A percentile compares a stretch with the other conserved stretches of the same genome.
Conservation (phyloP, 106 monocot genomes). For the Alisma plantagoaquatica region DNA sequence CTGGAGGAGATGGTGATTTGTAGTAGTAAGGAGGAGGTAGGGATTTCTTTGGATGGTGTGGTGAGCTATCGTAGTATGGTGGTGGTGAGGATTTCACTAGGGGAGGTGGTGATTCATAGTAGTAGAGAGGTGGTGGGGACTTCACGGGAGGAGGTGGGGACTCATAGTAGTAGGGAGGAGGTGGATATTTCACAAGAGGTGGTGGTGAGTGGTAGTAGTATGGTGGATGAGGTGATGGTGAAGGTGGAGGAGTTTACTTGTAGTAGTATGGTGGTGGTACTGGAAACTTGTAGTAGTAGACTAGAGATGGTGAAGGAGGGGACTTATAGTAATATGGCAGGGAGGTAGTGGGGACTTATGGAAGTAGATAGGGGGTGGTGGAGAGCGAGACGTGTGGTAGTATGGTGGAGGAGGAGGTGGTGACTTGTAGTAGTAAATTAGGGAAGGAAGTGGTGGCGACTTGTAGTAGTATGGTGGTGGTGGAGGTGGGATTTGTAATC, state of each 20-base stretch:
- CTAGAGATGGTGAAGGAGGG: not conserved
- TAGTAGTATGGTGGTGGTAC: no score
- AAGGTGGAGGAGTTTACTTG: no score
- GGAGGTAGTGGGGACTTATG: constrained; percentile 3
- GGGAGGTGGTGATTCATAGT: not conserved
- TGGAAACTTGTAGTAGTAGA: no score
- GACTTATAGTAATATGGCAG: not conserved
- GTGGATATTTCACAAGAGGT: no score
- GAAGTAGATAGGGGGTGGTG: not conserved
- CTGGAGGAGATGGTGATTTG: constrained; percentile 4
- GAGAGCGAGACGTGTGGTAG: not conserved
- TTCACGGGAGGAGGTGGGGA: constrained; percentile 22
- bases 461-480: not conserved
- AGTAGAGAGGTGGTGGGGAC: no score
- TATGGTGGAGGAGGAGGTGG: constrained; percentile 3
- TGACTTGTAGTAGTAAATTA: no score
- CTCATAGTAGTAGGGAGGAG: constrained; percentile 5
- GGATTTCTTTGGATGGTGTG: no score
- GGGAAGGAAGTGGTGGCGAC: not conserved
- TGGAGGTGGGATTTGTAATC: constrained; percentile 14
- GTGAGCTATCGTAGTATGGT: no score
- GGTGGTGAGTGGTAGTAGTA: constrained; percentile 13
- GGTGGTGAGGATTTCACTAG: no score
- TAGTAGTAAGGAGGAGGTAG: constrained; percentile 3
- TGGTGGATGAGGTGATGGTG: constrained; percentile 10